Evolutionary conservation across 768 basidiomycete species (phyloP), one percentile per base, ranked within the genome.

Genomic region (Russula sp.): DNA sequence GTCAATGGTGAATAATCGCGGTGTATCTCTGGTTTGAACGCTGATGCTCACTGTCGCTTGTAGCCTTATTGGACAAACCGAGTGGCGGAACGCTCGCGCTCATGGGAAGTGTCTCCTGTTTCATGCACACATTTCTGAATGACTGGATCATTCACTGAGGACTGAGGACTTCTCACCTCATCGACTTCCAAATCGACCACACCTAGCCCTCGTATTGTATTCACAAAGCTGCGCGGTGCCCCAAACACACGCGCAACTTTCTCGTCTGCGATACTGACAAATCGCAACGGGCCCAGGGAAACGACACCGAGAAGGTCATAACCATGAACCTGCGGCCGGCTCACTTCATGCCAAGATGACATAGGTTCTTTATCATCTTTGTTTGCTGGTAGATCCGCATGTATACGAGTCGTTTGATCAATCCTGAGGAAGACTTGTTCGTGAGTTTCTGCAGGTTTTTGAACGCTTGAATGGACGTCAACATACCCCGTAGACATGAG

Each of bases 191-290:
- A 76, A 51, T 76, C 74, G 22, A 78, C 80, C 26, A 83, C 79
- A 51, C 70, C 81, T 61, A 86, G 79, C 53, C 70, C 76, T 61
- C 82, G 79, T n/a, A 88, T 72, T 13, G 83, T 76, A 34, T 85
- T 79, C 2, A 95, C 83, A 70, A 98, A 98, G 5, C 82, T 81
- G 22, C 80, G 81, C 7, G 97, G 91, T 10, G 95, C 94, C 72
- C 94, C 94, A 66, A 99, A 99, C 0, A 98, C 85, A 48, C 97
- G 84, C 14, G 86, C 85, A 13, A 98, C 94, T 75, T 98, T 98
- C 75, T 99, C 97, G 71, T 99, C 97, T 11, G 94, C 94, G 52
- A 94, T 87, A 69, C 92, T 95, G 22, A 87, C 88, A 72, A 98
- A 96, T 34, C 83, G 85, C 52, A 94, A 77, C 0, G 88, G 78